Evolutionary conservation across 2,329 filamentous ascomycete genomes (phyloP), one percentile per base, ranked within the genome.

Genomic region (Cladosporium sp.): DNA sequence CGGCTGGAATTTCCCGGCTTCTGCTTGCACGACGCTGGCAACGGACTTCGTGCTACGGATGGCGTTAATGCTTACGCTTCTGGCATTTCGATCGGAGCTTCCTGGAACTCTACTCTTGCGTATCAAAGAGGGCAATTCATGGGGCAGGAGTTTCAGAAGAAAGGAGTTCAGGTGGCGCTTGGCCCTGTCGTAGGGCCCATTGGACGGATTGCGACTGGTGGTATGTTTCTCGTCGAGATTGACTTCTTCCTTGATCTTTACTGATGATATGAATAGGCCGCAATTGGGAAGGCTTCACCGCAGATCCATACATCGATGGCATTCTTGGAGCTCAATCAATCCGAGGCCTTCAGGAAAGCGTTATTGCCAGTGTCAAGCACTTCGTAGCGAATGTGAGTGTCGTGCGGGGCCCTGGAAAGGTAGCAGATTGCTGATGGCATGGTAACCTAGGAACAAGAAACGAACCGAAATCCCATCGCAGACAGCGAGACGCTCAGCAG

Each of bases 281-380:
- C n/a, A 88, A 83, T 65, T 91, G 87, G 87, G 88, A 91, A 67
- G 83, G 83, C 0, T 91, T 91, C 65, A 87, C 86, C 1, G 74
- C 81, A 1, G 88, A 91, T 67, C 87, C 88, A 0, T 83, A 82
- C 3, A 78, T 91, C 19, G 80, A 83, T 62, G 83, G 75, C 0
- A 71, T 79, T 56, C 76, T 77, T 3, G 81, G 73, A 17, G 75
- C 77, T 2, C 67, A 79, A 60, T 83, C 80, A 1, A 79, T 85
- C 58, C 42, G 75, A 64, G 83, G 83, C 1, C 79, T 85, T 59
- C 83, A 85, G 64, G 76, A 79, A 25, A 81, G 80, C 7, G 79
- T 83, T 0, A 83, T 85, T 57, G 79, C 83, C 1, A 78, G 78
- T 7, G 65, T 83, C 36, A 85, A 85, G 67, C 83, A 86, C 65